Conservation (phyloP, 805 yeast genomes). For the Sugiyamaella mastotermitis region DNA sequence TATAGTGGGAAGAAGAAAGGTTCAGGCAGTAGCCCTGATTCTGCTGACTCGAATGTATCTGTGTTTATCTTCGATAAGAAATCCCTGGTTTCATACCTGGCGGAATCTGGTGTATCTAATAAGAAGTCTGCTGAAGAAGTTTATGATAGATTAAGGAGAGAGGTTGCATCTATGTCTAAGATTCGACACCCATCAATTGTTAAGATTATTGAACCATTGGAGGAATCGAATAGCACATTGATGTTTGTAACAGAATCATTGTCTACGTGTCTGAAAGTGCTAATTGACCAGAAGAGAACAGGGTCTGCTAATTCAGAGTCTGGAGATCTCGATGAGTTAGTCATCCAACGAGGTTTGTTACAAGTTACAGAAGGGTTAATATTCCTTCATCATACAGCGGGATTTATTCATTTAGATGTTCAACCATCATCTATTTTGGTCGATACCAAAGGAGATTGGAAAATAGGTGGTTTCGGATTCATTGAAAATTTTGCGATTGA, state of each 20-base stretch:
- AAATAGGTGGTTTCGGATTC: conserved; percentile 68
- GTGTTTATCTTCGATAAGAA: conserved; percentile 85
- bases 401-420: conserved; percentile 68
- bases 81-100: conserved; percentile 53
- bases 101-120: conserved; percentile 45
- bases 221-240: conserved; percentile 72
- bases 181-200: conserved; percentile 86
- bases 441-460: conserved; percentile 86
- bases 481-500: conserved; percentile 43
- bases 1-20: conserved; percentile 71
- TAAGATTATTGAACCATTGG: conserved; percentile 80
- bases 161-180: conserved; percentile 67
- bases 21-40: conserved; percentile 42
- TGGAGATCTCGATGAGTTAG: conserved; percentile 58
- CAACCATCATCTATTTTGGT: conserved; percentile 73
- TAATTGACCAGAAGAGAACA: no score
- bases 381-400: conserved; percentile 74
- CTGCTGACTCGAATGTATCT: conserved; percentile 43
- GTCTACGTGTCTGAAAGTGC: no score
- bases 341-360: conserved; percentile 72
- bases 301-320: conserved; percentile 7
- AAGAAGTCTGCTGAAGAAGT: conserved; percentile 51
- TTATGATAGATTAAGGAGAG: conserved; percentile 57
- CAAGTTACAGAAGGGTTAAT: conserved; percentile 73
- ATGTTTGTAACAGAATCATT: conserved; percentile 83